Conservation (phyloP, 1,139 yeast species). For the Candida dubliniensis region DNA sequence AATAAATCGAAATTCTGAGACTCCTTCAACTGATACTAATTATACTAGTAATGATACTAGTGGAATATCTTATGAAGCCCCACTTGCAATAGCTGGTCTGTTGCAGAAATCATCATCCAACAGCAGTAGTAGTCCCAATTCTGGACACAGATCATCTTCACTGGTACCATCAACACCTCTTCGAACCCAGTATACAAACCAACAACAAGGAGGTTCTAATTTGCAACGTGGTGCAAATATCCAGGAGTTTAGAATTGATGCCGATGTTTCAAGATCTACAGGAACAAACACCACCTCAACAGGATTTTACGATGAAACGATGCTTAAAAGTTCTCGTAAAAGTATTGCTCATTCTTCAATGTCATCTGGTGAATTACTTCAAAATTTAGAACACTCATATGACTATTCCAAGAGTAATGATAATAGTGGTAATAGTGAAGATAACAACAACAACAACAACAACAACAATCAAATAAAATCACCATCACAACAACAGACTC, state of each 20-base stretch:
- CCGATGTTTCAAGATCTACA: not conserved
- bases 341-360: slow-evolving; percentile 24
- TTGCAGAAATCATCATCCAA: slow-evolving; percentile 7
- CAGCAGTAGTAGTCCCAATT: not conserved
- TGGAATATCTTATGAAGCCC: slow-evolving; percentile 6
- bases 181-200: too few species aligned
- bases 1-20: slow-evolving; percentile 2
- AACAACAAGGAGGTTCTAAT: too few species aligned
- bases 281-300: slow-evolving; percentile 1
- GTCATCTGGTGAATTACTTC: slow-evolving; percentile 40
- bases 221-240: not conserved
- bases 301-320: slow-evolving; percentile 12
- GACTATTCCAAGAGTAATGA: slow-evolving; percentile 8
- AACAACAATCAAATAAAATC: not conserved
- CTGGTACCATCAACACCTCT: too few species aligned
- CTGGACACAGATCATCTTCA: not conserved
- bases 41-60: slow-evolving; percentile 1
- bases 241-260: not conserved
- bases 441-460: slow-evolving; percentile 1
- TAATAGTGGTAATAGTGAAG: slow-evolving; percentile 6
- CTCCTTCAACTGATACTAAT: slow-evolving; percentile 4
- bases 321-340: slow-evolving; percentile 13
- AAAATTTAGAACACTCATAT: slow-evolving; percentile 24
- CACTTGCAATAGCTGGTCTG: slow-evolving; percentile 12
- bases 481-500: not conserved